Base-by-base conservation (phyloP, 257 asterid species). In the Knoxia roxburghii region DNA sequence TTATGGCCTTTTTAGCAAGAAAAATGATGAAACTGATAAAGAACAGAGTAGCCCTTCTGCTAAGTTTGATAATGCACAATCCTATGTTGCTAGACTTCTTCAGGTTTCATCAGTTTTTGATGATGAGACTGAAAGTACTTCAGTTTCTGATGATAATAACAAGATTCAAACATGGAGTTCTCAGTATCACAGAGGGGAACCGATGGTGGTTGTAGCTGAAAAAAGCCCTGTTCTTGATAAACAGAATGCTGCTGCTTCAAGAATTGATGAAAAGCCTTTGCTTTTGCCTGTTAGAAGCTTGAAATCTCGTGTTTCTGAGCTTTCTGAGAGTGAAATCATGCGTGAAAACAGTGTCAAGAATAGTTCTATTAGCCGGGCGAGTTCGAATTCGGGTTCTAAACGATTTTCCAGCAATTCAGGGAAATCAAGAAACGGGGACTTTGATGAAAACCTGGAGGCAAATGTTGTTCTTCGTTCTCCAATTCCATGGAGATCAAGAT, bases 401-500 rank as follows among this genome's bases (percentile, higher is more conserved):
- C 70, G 77, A 17, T 15, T 55, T 3, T 21, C 53, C 6, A 39
- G 35, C 69, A 74, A 56, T 74, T 68, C 79, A 1, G 77, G 77
- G 45, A 80, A 66, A 35, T 54, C 76, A 18, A 70, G 67, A 50
- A 70, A 48, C 41, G 75, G 69, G 11, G 79, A 75, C 37, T 27
- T 41, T 62, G 88, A 78, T 76, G 83, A 76, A 49, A 68, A 35
- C 51, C 24, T 39, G 6, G 95, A 83, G 59, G 87, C 77, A 51
- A 76, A 73, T 37, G 77, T 68, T 5, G 96, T 92, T 20, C 87
- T 84, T 41, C 88, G 75, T 8, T 89, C 97, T 6, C 97, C 98
- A 21, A 81, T 92, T 73, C 98, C 97, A 1, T 92, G 98, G 98
- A 66, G 91, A 67, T 87, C 97, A 54, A 86, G 95, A 73, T 89